Conservation (phyloP, 1,139 yeast genomes). For the Pichia sp. region DNA sequence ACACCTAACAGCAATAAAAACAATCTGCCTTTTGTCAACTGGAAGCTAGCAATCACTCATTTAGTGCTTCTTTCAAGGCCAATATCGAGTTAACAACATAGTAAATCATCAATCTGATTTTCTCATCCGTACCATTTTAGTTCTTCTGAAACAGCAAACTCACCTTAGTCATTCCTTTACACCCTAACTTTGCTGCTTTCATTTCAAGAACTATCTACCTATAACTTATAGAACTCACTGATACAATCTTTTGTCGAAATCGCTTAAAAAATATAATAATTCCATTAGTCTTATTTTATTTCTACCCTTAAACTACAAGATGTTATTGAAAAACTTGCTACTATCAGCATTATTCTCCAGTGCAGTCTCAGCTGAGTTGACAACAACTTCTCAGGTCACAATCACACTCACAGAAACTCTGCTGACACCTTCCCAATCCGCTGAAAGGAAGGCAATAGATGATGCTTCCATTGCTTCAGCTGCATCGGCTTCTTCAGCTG, state of each 20-base stretch:
- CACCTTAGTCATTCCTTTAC: constrained; percentile 31
- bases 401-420: constrained; percentile 29
- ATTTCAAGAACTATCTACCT: background rate
- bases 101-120: background rate
- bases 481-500: constrained; percentile 21
- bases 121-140: background rate
- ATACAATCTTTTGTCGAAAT: background rate
- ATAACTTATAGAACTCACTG: background rate
- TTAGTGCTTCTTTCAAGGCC: background rate
- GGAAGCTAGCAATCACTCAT: background rate
- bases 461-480: constrained; percentile 26
- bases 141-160: constrained; percentile 15
- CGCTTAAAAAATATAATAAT: background rate
- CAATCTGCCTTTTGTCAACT: background rate
- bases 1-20: background rate
- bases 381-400: constrained; percentile 41
- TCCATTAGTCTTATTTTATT: background rate
- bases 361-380: constrained; percentile 36
- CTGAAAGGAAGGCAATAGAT: constrained; percentile 17
- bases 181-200: constrained; percentile 13
- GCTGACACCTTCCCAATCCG: constrained; percentile 31
- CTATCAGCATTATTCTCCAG: constrained; percentile 27
- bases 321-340: constrained; percentile 28
- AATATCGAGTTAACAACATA: background rate
- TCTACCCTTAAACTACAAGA: constrained; percentile 16